A percentile compares a stretch with the other conserved stretches of the same genome.
phyloP scores from a whole-genome alignment of 2,329 filamentous ascomycete genomes.

The Venturia effusa region DNA sequence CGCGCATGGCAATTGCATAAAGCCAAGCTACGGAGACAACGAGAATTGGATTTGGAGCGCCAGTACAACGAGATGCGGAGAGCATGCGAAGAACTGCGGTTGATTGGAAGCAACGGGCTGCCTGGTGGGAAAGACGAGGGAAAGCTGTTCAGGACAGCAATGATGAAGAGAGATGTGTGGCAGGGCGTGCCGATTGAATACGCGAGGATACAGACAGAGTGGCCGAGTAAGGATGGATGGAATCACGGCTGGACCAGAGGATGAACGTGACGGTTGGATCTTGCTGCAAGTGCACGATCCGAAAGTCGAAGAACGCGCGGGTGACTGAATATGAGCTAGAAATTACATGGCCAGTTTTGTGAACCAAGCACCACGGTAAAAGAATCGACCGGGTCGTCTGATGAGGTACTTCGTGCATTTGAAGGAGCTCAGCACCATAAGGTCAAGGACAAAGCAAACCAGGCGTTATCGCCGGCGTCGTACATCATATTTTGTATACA shows the following conservation, averaged over 20 bases:
- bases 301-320: background rate
- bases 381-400: too few relatives aligned
- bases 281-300: background rate
- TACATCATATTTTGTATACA: background rate
- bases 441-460: background rate
- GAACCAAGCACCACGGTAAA: background rate
- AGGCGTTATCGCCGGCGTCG: background rate
- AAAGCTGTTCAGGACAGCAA: slow-evolving; percentile 72
- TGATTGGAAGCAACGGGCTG: slow-evolving; percentile 34
- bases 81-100: slow-evolving; percentile 74
- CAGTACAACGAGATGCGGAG: slow-evolving; percentile 72
- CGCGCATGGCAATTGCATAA: slow-evolving; percentile 83
- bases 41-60: slow-evolving; percentile 62
- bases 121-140: slow-evolving; percentile 46
- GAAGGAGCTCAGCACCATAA: background rate
- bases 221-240: slow-evolving; percentile 69
- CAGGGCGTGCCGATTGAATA: slow-evolving; percentile 71
- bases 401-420: background rate
- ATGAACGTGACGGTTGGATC: background rate
- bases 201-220: slow-evolving; percentile 73
- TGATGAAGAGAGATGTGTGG: slow-evolving; percentile 85
- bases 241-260: slow-evolving; percentile 78
- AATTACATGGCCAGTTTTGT: background rate
- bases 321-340: background rate
- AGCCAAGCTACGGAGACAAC: slow-evolving; percentile 52